A percentile compares a stretch with the other conserved stretches of the same genome.
phyloP scores from a whole-genome alignment of 352 stramenopile genomes.

The Phytophthora fragariaefolia region DNA sequence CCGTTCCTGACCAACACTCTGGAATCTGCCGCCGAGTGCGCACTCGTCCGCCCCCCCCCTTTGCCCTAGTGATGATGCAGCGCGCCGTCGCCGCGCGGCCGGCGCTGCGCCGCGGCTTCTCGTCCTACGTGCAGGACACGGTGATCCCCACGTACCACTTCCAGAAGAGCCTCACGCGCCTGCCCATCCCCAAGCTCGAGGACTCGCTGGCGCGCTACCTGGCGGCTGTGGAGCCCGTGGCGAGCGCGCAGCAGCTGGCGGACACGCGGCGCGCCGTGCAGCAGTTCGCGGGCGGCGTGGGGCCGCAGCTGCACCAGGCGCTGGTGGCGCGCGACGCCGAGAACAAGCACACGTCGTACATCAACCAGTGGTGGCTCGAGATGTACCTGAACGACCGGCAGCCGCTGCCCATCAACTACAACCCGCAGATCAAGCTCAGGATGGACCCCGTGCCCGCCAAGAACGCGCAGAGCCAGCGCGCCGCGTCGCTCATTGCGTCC shows the following conservation, averaged over 20 bases:
- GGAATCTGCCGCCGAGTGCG: conserved; percentile 10
- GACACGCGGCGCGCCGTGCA: conserved; percentile 62
- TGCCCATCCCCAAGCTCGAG: conserved; percentile 90
- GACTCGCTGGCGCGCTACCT: conserved; percentile 85
- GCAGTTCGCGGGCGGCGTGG: conserved; percentile 64
- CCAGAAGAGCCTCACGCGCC: conserved; percentile 82
- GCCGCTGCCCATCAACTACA: conserved; percentile 91
- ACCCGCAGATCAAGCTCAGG: conserved; percentile 92
- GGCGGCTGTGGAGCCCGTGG: conserved; percentile 76
- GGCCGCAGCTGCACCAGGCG: conserved; percentile 72
- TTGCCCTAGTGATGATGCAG: conserved; percentile 7
- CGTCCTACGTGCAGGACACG: conserved; percentile 84
- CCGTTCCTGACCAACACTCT: conserved; percentile 14
- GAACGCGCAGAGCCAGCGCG: conserved; percentile 85
- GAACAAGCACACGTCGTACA: conserved; percentile 91
- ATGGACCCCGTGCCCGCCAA: conserved; percentile 82
- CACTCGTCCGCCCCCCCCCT: background rate
- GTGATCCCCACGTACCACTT: conserved; percentile 91
- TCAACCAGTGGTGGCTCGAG: conserved; percentile 93
- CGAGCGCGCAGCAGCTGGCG: conserved; percentile 56
- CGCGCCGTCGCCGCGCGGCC: background rate
- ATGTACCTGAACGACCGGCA: conserved; percentile 92
- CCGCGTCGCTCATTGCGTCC: conserved; percentile 88
- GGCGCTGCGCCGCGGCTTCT: conserved; percentile 35
- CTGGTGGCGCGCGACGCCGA: conserved; percentile 79